Conservation (phyloP, 2,329 filamentous ascomycete genomes). For the Alternaria infectoria region DNA sequence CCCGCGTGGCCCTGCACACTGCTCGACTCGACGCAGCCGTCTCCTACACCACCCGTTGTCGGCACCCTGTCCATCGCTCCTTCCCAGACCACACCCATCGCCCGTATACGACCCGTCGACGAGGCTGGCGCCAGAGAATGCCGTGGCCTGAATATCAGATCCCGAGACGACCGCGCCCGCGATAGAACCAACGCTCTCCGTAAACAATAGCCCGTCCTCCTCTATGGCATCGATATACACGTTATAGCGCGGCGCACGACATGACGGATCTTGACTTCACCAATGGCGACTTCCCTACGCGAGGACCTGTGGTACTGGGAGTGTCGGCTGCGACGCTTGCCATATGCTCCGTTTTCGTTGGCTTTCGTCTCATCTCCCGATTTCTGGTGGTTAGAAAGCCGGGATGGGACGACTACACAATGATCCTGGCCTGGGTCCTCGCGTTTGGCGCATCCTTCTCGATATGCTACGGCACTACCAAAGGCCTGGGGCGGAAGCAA, state of each 20-base stretch:
- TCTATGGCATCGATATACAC: constrained; percentile 14
- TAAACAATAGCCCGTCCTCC: neutral
- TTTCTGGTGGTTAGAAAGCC: constrained; percentile 74
- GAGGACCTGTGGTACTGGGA: constrained; percentile 62
- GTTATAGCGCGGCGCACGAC: constrained; percentile 17
- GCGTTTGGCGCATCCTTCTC: constrained; percentile 71
- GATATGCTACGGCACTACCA: constrained; percentile 68
- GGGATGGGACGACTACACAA: constrained; percentile 80
- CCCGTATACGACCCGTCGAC: constrained; percentile 2
- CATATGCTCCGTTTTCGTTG: constrained; percentile 76
- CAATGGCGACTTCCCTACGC: constrained; percentile 27
- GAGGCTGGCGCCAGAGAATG: constrained; percentile 30
- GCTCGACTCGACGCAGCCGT: constrained; percentile 6
- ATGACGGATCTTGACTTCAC: constrained; percentile 31
- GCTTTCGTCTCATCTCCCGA: constrained; percentile 74
- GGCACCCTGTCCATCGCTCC: neutral
- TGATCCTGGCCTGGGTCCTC: constrained; percentile 78
- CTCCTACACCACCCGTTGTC: constrained; percentile 4
- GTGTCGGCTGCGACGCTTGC: constrained; percentile 73
- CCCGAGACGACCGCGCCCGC: constrained; percentile 29
- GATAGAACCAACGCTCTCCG: constrained; percentile 23
- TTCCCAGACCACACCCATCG: neutral
- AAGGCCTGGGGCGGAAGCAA: constrained; percentile 74
- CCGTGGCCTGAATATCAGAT: constrained; percentile 21
- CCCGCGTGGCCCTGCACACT: constrained; percentile 3